Evolutionary conservation across 371 early-diverging fungal genomes (phyloP), one percentile per base, ranked within the genome.

Genomic region (Quaeritorhiza haematococci): DNA sequence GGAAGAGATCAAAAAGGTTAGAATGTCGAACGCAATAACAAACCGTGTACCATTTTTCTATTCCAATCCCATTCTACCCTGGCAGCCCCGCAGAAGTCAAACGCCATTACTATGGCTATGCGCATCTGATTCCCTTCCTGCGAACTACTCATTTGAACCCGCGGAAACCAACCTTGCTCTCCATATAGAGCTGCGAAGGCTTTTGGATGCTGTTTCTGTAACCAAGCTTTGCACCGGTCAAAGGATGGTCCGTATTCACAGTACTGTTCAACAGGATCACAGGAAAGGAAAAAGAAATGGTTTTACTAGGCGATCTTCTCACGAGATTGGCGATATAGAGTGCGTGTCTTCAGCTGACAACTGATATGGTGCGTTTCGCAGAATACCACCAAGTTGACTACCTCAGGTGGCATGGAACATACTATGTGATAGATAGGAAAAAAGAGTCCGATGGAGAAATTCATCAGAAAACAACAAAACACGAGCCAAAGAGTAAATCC

Each of bases 191-290:
- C 55, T 2, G 72, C 72, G 55, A 76, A 85, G 23, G 80, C 33
- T 13, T 82, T 82, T 23, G 78, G 70, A 53, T 90, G 73, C 26
- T 83, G 71, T 28, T 75, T 74, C 50, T 74, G 70, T 44, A 92
- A 71, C 92, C 92, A 91, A 24, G 76, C 66, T 66, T 88, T 85
- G 75, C 94, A 93, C 61, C 88, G 85, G 35, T 82, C 84, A 33
- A 79, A 74, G 4, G 86, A 84, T 34, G 87, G 82, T n/a, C 90
- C 88, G 60, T 85, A 92, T 75, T 89, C 91, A 77, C 95, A 94
- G 73, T 88, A 93, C 90, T 94, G 33, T 47, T 47, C 7, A 24
- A 13, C 2, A 17, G 42, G 27, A 56, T 26, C 30, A 53, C 19
- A 10, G 26, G 45, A 21, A 13, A 50, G 7, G 27, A n/a, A 23